Percentiles rank a stretch among this genome's conserved stretches.
Conservation (phyloP, 805 yeast species). For the Metschnikowia borealis region DNA sequence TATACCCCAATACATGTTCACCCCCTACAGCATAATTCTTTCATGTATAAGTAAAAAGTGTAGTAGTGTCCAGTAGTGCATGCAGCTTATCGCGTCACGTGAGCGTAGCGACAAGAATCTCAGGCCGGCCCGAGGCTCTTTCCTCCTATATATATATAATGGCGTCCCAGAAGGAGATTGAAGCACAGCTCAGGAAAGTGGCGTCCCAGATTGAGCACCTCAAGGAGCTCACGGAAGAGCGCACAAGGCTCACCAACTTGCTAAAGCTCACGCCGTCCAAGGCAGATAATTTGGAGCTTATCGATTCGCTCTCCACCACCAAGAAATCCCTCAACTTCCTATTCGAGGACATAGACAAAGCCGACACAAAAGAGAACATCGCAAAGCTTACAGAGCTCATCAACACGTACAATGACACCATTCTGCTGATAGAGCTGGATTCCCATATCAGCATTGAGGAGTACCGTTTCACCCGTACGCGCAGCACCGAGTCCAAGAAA, state of each 20-base stretch:
- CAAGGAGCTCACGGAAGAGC: slow-evolving; percentile 30
- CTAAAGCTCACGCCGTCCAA: slow-evolving; percentile 36
- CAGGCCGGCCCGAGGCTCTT: not conserved
- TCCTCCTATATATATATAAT: slow-evolving; percentile 5
- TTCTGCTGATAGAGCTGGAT: slow-evolving; percentile 22
- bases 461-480: slow-evolving; percentile 20
- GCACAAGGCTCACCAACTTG: slow-evolving; percentile 25
- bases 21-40: too few species aligned
- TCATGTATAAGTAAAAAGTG: not conserved
- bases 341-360: slow-evolving; percentile 24
- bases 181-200: slow-evolving; percentile 19
- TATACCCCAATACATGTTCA: not conserved
- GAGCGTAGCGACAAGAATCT: not conserved
- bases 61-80: not conserved
- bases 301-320: slow-evolving; percentile 25
- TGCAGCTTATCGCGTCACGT: slow-evolving; percentile 1
- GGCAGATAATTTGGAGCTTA: slow-evolving; percentile 36
- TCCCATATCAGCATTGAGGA: slow-evolving; percentile 29
- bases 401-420: slow-evolving; percentile 17
- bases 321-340: slow-evolving; percentile 26
- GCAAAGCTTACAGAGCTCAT: slow-evolving; percentile 3
- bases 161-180: slow-evolving; percentile 19
- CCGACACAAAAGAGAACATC: slow-evolving; percentile 3
- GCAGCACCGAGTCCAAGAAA: slow-evolving; percentile 16
- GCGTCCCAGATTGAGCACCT: slow-evolving; percentile 25